Conservation (phyloP, 441 rosid species). For the Flueggea neowawraea region DNA sequence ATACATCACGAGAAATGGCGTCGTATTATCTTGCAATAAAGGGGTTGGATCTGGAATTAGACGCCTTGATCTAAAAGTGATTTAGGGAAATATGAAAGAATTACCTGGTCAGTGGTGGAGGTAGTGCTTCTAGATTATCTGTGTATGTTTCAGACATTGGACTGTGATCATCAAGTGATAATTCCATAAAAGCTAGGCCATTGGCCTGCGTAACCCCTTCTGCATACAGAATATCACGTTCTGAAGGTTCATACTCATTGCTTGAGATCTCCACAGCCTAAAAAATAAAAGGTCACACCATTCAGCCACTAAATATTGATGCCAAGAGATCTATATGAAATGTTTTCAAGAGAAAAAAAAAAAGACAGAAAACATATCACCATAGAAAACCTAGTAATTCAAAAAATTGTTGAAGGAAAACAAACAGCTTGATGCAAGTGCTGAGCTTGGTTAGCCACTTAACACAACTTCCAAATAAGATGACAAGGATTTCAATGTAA, state of each 20-base stretch:
- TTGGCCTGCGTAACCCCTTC: slow-evolving; percentile 99
- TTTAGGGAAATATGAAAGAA: not conserved
- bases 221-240: slow-evolving; percentile 88
- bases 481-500: slow-evolving; percentile 1
- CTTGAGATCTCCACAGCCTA: slow-evolving; percentile 99
- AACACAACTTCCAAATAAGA: not conserved
- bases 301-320: slow-evolving; percentile 5
- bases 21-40: too few species aligned
- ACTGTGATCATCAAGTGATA: slow-evolving; percentile 83
- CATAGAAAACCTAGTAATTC: not conserved
- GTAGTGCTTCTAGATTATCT: slow-evolving; percentile 59
- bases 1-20: too few species aligned
- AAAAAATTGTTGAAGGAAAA: not conserved
- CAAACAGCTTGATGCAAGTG: not conserved
- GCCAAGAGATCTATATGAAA: not conserved
- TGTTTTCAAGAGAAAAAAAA: not conserved
- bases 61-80: not conserved
- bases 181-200: slow-evolving; percentile 95
- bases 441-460: not conserved
- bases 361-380: not conserved
- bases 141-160: slow-evolving; percentile 89
- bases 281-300: slow-evolving; percentile 17
- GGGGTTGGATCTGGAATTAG: not conserved
- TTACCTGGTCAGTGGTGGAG: slow-evolving; percentile 71
- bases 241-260: slow-evolving; percentile 97